Percentiles rank a stretch among this genome's conserved stretches.
Conservation (phyloP, 352 stramenopile species). For the Phytophthora pini region DNA sequence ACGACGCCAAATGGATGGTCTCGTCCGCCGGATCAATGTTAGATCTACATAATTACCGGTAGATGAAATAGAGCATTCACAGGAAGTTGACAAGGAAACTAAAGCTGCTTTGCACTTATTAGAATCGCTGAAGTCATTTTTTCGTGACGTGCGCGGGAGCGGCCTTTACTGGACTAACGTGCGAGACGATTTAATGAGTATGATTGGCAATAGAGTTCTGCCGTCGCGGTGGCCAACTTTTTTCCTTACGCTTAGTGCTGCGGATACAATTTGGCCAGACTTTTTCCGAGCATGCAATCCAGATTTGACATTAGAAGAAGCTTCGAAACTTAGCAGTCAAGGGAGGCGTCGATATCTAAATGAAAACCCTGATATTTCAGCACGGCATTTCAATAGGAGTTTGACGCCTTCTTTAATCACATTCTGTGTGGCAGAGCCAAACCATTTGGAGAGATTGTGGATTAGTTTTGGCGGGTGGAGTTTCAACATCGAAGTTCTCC, state of each 20-base stretch:
- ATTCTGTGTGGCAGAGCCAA: not conserved
- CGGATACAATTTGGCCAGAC: slow-evolving; percentile 3
- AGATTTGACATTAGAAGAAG: not conserved
- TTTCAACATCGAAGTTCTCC: slow-evolving; percentile 28
- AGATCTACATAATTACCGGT: too few species aligned
- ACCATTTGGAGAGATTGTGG: slow-evolving; percentile 20
- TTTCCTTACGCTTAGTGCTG: not conserved
- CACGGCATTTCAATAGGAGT: slow-evolving; percentile 29
- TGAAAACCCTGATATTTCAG: slow-evolving; percentile 26
- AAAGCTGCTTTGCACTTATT: not conserved
- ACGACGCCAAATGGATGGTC: not conserved
- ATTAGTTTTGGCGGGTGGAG: slow-evolving; percentile 35
- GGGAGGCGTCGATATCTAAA: not conserved
- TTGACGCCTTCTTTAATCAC: slow-evolving; percentile 25
- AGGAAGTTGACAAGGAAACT: too few species aligned
- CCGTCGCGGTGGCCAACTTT: not conserved
- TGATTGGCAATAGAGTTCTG: not conserved
- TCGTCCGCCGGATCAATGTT: not conserved
- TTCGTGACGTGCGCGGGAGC: not conserved
- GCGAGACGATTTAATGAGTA: not conserved
- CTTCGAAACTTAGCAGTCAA: too few species aligned
- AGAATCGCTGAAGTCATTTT: not conserved
- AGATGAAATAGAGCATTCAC: too few species aligned
- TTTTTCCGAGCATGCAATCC: slow-evolving; percentile 6
- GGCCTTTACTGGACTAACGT: not conserved